Evolutionary conservation across 257 asterid species (phyloP).

Genomic region (Ophiorrhiza pumila): DNA sequence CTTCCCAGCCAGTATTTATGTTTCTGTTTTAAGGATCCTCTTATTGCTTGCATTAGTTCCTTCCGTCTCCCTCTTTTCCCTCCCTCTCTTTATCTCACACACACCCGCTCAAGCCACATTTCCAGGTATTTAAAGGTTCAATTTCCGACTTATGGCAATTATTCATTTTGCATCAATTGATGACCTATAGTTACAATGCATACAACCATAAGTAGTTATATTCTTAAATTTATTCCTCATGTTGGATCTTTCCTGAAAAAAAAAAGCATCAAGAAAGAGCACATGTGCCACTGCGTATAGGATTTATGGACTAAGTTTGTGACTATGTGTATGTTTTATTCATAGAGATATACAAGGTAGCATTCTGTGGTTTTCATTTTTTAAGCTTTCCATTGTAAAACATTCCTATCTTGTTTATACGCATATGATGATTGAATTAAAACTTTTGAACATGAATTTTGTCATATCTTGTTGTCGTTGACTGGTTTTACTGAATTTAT

Average conservation of each 20-base stretch:
- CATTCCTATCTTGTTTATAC: not conserved
- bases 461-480: not conserved
- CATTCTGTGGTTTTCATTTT: not conserved
- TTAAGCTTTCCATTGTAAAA: not conserved
- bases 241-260: too few species aligned
- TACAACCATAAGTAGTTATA: too few species aligned
- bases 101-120: not conserved
- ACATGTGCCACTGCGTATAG: not conserved
- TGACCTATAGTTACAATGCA: too few species aligned
- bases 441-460: not conserved
- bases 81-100: not conserved
- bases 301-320: not conserved
- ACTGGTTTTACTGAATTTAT: not conserved
- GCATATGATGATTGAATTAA: not conserved
- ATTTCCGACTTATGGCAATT: not conserved
- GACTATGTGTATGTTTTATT: not conserved
- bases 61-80: not conserved
- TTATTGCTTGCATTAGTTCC: not conserved
- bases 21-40: not conserved
- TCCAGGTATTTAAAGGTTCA: not conserved
- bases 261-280: not conserved
- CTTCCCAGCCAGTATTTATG: not conserved
- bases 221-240: too few species aligned
- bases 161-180: too few species aligned
- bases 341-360: not conserved